Evolutionary conservation across 2,329 filamentous ascomycete genomes (phyloP).

Genomic region (Elsinoe batatas): DNA sequence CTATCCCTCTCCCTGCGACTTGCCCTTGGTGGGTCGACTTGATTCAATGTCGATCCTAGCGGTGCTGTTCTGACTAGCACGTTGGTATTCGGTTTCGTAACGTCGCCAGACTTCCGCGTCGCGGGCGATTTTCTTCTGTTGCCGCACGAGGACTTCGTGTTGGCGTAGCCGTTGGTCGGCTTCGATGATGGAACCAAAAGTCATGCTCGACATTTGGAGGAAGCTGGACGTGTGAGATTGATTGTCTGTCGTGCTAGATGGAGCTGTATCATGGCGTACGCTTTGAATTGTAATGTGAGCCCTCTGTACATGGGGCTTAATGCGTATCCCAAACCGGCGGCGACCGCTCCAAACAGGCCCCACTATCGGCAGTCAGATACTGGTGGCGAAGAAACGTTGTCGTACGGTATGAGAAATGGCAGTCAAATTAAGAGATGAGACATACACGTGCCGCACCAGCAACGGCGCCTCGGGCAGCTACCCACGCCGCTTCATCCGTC

Average conservation of each 20-base stretch:
- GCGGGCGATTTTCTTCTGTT: slow-evolving; percentile 52
- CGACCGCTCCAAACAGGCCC: slow-evolving; percentile 54
- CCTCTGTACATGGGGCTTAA: slow-evolving; percentile 64
- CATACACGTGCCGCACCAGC: slow-evolving; percentile 55
- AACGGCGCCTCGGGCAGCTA: slow-evolving; percentile 57
- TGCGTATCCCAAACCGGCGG: slow-evolving; percentile 52
- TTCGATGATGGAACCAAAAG: slow-evolving; percentile 66
- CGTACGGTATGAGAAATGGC: not conserved
- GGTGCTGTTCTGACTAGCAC: slow-evolving; percentile 5
- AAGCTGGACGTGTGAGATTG: slow-evolving; percentile 44
- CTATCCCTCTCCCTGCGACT: slow-evolving; percentile 6
- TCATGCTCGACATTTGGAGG: slow-evolving; percentile 77
- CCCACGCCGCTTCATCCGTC: slow-evolving; percentile 59
- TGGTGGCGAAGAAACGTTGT: slow-evolving; percentile 2
- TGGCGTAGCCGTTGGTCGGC: slow-evolving; percentile 58
- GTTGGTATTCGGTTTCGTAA: slow-evolving; percentile 49
- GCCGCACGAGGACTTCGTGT: slow-evolving; percentile 56
- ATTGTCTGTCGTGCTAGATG: not conserved
- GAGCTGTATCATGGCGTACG: slow-evolving; percentile 41
- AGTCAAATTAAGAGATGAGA: slow-evolving; percentile 1
- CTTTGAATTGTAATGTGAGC: slow-evolving; percentile 66
- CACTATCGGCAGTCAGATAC: slow-evolving; percentile 38
- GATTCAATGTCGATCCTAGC: slow-evolving; percentile 6
- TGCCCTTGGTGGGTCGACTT: slow-evolving; percentile 2
- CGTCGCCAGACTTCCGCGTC: slow-evolving; percentile 60